Percentiles rank a stretch among this genome's conserved stretches.
These are phyloP conservation scores for Vanderwaltozyma yarrowii DNA, from an alignment of 805 yeast species.

Conservation along the genomic window DNA sequence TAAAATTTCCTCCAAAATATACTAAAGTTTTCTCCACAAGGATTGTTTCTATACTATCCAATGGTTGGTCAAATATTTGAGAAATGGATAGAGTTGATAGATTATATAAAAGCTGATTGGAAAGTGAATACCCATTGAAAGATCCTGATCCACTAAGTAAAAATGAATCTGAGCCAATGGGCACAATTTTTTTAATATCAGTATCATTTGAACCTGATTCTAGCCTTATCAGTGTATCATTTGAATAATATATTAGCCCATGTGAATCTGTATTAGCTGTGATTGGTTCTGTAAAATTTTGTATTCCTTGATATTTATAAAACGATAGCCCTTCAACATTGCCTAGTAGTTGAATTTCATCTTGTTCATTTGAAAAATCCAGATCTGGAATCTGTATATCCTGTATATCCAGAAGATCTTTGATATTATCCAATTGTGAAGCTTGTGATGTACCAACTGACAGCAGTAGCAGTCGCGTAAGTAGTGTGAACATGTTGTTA, in stretches of 20 bases:
- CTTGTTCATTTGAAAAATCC: conserved; percentile 6
- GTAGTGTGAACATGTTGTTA: neutral
- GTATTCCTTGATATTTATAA: conserved; percentile 23
- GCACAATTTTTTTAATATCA: conserved; percentile 16
- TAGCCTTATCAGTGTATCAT: conserved; percentile 18
- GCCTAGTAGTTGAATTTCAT: conserved; percentile 17
- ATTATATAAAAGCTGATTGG: conserved; percentile 29
- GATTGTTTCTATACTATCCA: conserved; percentile 33
- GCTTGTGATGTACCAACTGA: conserved; percentile 3
- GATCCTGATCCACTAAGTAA: conserved; percentile 28
- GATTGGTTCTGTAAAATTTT: conserved; percentile 20
- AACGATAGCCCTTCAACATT: conserved; percentile 14
- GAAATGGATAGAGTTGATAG: conserved; percentile 18
- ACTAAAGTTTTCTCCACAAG: conserved; percentile 43
- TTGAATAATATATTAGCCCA: conserved; percentile 19
- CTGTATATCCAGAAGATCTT: conserved; percentile 8
- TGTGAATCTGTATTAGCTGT: conserved; percentile 4
- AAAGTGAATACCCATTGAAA: conserved; percentile 16
- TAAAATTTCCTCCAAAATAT: conserved; percentile 75
- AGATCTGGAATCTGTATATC: conserved; percentile 8
- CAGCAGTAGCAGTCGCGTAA: neutral
- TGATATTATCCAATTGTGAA: conserved; percentile 14
- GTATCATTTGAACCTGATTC: conserved; percentile 9
- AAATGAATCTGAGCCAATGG: conserved; percentile 26
- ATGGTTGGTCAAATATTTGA: conserved; percentile 18